Base-by-base conservation (phyloP, 495 filamentous ascomycete genomes). In the Aspergillus nanangensis region DNA sequence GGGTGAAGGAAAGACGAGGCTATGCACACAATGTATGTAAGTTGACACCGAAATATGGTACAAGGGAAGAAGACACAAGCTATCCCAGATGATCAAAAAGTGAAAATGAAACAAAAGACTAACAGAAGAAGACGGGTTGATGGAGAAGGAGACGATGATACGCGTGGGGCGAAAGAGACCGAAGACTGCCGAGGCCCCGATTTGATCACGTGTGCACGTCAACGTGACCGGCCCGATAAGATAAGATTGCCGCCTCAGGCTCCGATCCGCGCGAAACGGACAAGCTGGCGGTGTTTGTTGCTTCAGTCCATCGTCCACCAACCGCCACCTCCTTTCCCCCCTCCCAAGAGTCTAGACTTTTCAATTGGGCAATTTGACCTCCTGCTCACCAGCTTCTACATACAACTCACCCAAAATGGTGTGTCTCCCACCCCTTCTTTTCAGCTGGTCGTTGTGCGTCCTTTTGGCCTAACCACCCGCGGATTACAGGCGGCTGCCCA, bases 401-500 rank as follows among this genome's bases (percentile, higher is more conserved):
- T n/a, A n/a, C 17, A 54, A 21, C 11, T 45, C 35, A 32, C 14
- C 38, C 36, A 44, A 24, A 9, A 51, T 55, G 47, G 52, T 51
- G 44, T 18, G 42, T 47, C 17, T n/a, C 2, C 34, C 1, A 15
- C 7, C 25, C 25, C 25, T 29, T 29, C 25, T 29, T 29, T 29
- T 29, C 25, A 29, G 25, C 27, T 17, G 42, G 3, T 11, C 33
- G 17, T 22, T 35, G 20, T 23, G 37, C 5, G 2, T 8, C 13
- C 40, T 33, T 41, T 57, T 66, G 41, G 65, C 49, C 38, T 29
- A 17, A 34, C 34, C 41, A 2, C 44, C 40, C 27, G 22, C 48
- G 51, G 38, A 47, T 23, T 45, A 13, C 50, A 88, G 84, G 84
- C 88, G 50, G 60, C 69, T 55, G 60, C 69, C 58, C 88, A 94